Percentiles rank a stretch among this genome's conserved stretches.
Evolutionary conservation across 2,329 filamentous ascomycete species (phyloP).

Genomic region (Coniochaeta prunicola): DNA sequence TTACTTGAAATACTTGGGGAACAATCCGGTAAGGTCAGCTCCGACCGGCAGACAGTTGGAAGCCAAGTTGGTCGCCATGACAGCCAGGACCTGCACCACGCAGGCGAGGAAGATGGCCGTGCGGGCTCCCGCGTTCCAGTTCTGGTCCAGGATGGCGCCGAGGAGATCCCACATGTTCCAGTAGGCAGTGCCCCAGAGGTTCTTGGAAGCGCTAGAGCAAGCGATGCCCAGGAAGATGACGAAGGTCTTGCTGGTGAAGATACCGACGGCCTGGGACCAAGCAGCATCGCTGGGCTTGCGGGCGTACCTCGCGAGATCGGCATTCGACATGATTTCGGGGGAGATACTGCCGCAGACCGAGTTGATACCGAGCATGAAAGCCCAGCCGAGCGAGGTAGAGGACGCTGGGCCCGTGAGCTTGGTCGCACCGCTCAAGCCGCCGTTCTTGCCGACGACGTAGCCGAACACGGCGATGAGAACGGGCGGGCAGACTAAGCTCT

Average conservation of each 20-base stretch:
- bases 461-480: conserved; percentile 25
- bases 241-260: conserved; percentile 16
- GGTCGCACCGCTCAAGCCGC: conserved; percentile 16
- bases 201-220: conserved; percentile 23
- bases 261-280: conserved; percentile 19
- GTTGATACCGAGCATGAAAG: conserved; percentile 29
- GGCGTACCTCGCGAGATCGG: conserved; percentile 27
- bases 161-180: conserved; percentile 29
- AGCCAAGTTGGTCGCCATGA: conserved; percentile 33
- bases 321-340: conserved; percentile 12
- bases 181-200: conserved; percentile 25
- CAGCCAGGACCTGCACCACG: conserved; percentile 21
- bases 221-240: conserved; percentile 22
- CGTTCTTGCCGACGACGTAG: conserved; percentile 23
- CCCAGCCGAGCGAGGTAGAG: conserved; percentile 24
- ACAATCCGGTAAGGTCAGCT: conserved; percentile 30
- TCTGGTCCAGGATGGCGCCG: conserved; percentile 26
- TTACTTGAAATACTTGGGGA: conserved; percentile 29
- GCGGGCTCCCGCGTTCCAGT: conserved; percentile 21
- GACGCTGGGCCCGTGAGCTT: conserved; percentile 13
- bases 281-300: conserved; percentile 21
- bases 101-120: conserved; percentile 24
- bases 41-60: conserved; percentile 33
- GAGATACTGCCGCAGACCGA: conserved; percentile 22
- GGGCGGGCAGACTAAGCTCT: conserved; percentile 12